Percentiles rank a stretch among this genome's conserved stretches.
Conservation (phyloP, 768 basidiomycete species). For the Holtermanniella nyarrowii region DNA sequence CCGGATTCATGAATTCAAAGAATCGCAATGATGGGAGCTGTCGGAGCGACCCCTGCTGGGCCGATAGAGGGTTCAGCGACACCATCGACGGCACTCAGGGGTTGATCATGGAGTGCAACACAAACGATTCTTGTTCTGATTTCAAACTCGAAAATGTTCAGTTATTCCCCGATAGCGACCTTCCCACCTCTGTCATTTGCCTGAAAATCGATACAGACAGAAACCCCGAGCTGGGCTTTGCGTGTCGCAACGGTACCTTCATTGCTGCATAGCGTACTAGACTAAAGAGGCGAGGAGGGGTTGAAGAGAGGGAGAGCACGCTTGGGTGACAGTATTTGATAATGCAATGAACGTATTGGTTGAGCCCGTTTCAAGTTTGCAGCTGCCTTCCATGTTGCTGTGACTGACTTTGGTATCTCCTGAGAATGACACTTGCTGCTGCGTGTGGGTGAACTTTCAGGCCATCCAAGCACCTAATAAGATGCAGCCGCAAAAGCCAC, state of each 20-base stretch:
- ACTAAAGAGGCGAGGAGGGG: background rate
- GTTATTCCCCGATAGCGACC: conserved; percentile 15
- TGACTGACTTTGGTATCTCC: background rate
- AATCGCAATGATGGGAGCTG: conserved; percentile 23
- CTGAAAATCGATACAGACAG: conserved; percentile 10
- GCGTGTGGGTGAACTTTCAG: no score
- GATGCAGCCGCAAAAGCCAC: no score
- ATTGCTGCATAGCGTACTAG: conserved; percentile 1
- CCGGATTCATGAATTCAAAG: conserved; percentile 4
- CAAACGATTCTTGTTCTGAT: conserved; percentile 15
- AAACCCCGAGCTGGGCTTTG: conserved; percentile 25
- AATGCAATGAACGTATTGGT: background rate
- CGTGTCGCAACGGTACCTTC: conserved; percentile 18
- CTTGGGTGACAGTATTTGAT: background rate
- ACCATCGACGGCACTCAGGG: conserved; percentile 21
- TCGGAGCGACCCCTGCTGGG: conserved; percentile 27
- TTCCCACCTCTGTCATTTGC: conserved; percentile 13
- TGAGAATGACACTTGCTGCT: no score
- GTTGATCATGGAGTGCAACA: conserved; percentile 19
- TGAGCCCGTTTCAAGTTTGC: background rate
- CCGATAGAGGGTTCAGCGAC: conserved; percentile 11
- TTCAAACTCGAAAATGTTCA: conserved; percentile 20
- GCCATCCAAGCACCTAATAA: no score
- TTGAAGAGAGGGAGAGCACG: background rate
- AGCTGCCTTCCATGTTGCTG: background rate